Evolutionary conservation across 1,139 yeast species (phyloP).

Genomic region (Debaryomycetaceae sp.): DNA sequence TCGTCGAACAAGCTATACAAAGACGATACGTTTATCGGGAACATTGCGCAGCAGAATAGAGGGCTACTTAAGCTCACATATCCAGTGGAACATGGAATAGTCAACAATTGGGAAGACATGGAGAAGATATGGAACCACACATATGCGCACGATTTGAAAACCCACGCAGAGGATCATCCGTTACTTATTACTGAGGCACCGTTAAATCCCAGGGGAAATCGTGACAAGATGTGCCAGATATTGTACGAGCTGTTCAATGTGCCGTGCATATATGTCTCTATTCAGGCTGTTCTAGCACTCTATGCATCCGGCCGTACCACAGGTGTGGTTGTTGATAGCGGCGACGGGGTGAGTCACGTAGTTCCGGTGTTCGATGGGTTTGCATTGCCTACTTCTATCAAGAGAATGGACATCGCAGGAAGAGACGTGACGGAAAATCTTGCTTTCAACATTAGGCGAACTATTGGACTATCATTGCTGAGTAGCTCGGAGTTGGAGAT

Average conservation of each 20-base stretch:
- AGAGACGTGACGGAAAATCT: slow-evolving; percentile 78
- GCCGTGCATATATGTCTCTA: slow-evolving; percentile 81
- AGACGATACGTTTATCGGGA: slow-evolving; percentile 62
- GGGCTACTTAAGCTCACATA: slow-evolving; percentile 68
- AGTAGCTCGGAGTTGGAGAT: slow-evolving; percentile 81
- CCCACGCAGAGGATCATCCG: slow-evolving; percentile 50
- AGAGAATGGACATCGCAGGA: slow-evolving; percentile 81
- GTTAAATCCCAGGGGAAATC: slow-evolving; percentile 65
- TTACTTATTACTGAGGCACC: slow-evolving; percentile 88
- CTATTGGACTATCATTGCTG: slow-evolving; percentile 56
- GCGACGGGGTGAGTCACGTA: slow-evolving; percentile 87
- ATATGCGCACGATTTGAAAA: slow-evolving; percentile 56
- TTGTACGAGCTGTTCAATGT: slow-evolving; percentile 79
- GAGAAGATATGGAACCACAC: slow-evolving; percentile 69
- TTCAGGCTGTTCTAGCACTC: slow-evolving; percentile 80
- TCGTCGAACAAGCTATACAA: slow-evolving; percentile 7
- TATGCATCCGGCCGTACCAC: slow-evolving; percentile 91
- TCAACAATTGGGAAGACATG: slow-evolving; percentile 86
- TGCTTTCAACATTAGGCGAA: slow-evolving; percentile 60
- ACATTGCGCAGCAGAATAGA: slow-evolving; percentile 66
- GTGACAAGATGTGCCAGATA: slow-evolving; percentile 72
- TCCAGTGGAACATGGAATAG: slow-evolving; percentile 80
- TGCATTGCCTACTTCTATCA: slow-evolving; percentile 67
- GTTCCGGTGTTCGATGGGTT: slow-evolving; percentile 93
- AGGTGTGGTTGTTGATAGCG: slow-evolving; percentile 84